These are phyloP conservation scores for Candida taoyuanica DNA, from an alignment of 805 yeast genomes.

Conservation along the genomic window DNA sequence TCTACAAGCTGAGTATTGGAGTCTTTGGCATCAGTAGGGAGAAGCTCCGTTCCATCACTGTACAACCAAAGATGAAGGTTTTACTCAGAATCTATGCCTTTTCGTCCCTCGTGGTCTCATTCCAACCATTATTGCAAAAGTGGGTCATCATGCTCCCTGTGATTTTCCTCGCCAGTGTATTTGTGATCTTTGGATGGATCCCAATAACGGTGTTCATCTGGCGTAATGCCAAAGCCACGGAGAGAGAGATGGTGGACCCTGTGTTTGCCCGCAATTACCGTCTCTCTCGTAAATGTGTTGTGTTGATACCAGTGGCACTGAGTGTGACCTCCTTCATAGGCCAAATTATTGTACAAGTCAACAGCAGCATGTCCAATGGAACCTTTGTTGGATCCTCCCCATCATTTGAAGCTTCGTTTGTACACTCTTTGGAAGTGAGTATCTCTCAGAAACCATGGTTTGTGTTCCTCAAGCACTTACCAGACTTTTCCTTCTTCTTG, in stretches of 20 bases:
- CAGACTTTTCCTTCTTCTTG: constrained; percentile 12
- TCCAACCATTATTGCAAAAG: constrained; percentile 24
- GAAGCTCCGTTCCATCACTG: constrained; percentile 2
- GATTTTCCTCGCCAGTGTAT: constrained; percentile 11
- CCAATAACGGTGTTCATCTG: constrained; percentile 19
- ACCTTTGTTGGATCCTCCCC: not conserved
- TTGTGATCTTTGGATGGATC: constrained; percentile 16
- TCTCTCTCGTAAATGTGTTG: constrained; percentile 4
- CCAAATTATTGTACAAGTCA: not conserved
- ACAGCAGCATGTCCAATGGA: not conserved
- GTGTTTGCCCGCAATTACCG: constrained; percentile 11
- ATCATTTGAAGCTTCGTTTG: not conserved
- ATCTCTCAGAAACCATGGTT: constrained; percentile 10
- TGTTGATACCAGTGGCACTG: constrained; percentile 11
- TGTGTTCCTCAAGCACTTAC: constrained; percentile 11
- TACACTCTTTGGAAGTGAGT: constrained; percentile 5
- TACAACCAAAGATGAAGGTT: constrained; percentile 5
- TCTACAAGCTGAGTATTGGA: constrained; percentile 15
- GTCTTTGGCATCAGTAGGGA: constrained; percentile 13
- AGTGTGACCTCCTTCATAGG: not conserved
- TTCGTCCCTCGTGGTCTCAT: constrained; percentile 1
- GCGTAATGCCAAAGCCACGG: constrained; percentile 15
- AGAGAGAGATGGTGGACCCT: constrained; percentile 15
- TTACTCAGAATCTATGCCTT: constrained; percentile 1
- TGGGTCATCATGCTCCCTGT: constrained; percentile 1